Conservation (phyloP, 2,329 filamentous ascomycete genomes). For the Nigrospora osmanthi region DNA sequence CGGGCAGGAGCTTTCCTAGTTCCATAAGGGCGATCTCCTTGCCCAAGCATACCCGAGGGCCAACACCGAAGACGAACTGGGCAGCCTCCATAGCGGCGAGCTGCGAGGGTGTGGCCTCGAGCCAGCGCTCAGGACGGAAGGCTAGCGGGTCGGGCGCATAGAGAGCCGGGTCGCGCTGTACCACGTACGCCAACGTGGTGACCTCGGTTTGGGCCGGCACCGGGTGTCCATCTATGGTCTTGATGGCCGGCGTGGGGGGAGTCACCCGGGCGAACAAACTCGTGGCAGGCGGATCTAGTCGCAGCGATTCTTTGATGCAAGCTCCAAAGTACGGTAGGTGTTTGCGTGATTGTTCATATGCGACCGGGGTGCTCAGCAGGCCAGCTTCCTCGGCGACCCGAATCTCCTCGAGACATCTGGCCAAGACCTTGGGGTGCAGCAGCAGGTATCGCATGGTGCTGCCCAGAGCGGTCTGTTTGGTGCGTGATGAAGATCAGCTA, state of each 20-base stretch:
- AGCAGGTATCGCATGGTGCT: slow-evolving; percentile 2
- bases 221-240: slow-evolving; percentile 3
- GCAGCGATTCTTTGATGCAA: slow-evolving; percentile 9
- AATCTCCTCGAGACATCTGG: slow-evolving; percentile 2
- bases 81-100: slow-evolving; percentile 5
- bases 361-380: slow-evolving; percentile 5
- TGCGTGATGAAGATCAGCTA: too few relatives aligned
- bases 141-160: slow-evolving; percentile 21
- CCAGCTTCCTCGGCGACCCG: not conserved
- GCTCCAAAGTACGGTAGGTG: slow-evolving; percentile 11
- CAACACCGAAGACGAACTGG: slow-evolving; percentile 12
- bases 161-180: slow-evolving; percentile 19
- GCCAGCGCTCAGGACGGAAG: slow-evolving; percentile 24
- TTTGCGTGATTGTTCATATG: slow-evolving; percentile 7
- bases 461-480: not conserved
- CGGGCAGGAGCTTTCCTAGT: slow-evolving; percentile 11
- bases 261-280: slow-evolving; percentile 7
- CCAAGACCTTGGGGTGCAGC: not conserved
- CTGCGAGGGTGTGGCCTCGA: slow-evolving; percentile 5
- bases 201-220: slow-evolving; percentile 17
- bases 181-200: slow-evolving; percentile 19
- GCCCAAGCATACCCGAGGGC: slow-evolving; percentile 12
- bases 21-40: slow-evolving; percentile 17
- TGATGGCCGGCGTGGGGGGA: slow-evolving; percentile 2
- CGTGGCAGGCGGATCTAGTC: slow-evolving; percentile 6